Percentiles rank a stretch among this genome's conserved stretches.
Conservation (phyloP, 108 stramenopile genomes). For the Nitzschia sp. region DNA sequence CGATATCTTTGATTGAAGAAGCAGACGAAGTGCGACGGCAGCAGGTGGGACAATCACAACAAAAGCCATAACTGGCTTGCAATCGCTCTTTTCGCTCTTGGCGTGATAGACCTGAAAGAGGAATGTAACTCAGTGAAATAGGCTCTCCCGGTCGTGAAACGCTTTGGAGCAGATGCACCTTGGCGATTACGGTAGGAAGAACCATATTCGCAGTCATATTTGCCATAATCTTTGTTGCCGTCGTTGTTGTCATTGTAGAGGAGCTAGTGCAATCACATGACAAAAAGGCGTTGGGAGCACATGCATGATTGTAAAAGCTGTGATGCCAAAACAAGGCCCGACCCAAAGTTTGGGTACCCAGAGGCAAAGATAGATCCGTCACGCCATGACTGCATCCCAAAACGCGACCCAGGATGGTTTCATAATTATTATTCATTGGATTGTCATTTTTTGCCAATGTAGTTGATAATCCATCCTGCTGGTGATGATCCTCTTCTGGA, state of each 20-base stretch:
- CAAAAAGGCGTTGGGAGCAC: constrained; percentile 45
- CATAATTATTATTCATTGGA: not conserved
- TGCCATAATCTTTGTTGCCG: too few species aligned
- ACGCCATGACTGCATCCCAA: constrained; percentile 44
- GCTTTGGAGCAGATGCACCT: constrained; percentile 22
- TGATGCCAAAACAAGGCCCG: constrained; percentile 34
- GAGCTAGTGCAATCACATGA: constrained; percentile 14
- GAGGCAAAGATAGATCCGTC: constrained; percentile 24
- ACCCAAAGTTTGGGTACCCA: constrained; percentile 38
- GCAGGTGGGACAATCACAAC: constrained; percentile 32
- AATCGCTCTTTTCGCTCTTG: constrained; percentile 30
- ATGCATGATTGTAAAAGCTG: constrained; percentile 50
- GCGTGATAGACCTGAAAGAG: constrained; percentile 30
- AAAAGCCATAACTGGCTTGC: constrained; percentile 25
- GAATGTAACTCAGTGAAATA: constrained; percentile 45
- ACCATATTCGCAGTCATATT: not conserved
- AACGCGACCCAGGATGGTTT: constrained; percentile 9
- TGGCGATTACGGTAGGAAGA: constrained; percentile 8
- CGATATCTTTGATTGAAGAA: not conserved
- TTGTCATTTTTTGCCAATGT: too few species aligned
- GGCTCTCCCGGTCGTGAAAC: constrained; percentile 18
- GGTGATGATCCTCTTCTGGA: too few species aligned
- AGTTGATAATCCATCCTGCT: too few species aligned
- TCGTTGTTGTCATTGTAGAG: not conserved
- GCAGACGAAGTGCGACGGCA: not conserved